Base-by-base conservation (phyloP, 2,329 filamentous ascomycete species). In the Didymella pomorum region DNA sequence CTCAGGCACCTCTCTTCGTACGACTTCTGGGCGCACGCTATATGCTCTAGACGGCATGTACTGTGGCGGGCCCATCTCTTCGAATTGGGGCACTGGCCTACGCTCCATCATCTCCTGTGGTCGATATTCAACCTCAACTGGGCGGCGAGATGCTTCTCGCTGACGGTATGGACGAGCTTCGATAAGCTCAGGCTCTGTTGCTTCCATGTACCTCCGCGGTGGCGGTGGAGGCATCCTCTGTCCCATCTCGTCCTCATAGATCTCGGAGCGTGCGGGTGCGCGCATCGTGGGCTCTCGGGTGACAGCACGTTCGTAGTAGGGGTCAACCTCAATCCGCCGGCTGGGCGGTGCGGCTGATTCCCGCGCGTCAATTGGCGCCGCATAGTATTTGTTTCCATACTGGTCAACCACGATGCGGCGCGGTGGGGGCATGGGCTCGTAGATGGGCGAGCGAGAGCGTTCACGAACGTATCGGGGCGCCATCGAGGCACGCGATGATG, bases 341-440 rank as follows among this genome's bases (percentile, higher is more conserved):
- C 69, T 71, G 33, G 83, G 79, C 39, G 84, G 82, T 4, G 83
- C 84, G 16, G 84, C 80, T 8, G 86, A 87, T 48, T 84, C 84
- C 45, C 84, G 78, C 20, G 81, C 70, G 18, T 80, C 75, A 52
- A 74, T 64, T 18, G 84, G 76, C 41, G 82, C 81, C 62, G 87
- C 85, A 60, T 86, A 86, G 78, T 93, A 97, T 72, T 92, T 87
- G 73, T 91, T 91, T 39, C 93, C 93, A 76, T 88, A 91, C 61
- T 91, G 87, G 77, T 97, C 93, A 53, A 96, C 82, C 31, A 96
- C 83, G 62, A 97, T 89, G 61, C 89, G 87, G 54, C 88, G 81
- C 18, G 85, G 74, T 9, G 85, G 74, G 10, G 75, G 78, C 79
- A 85, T 82, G 75, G 67, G 62, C 47, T 78, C 71, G 28, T 74